Evolutionary conservation across 2,329 filamentous ascomycete species (phyloP).

Genomic region (Cyclaneusma minus): DNA sequence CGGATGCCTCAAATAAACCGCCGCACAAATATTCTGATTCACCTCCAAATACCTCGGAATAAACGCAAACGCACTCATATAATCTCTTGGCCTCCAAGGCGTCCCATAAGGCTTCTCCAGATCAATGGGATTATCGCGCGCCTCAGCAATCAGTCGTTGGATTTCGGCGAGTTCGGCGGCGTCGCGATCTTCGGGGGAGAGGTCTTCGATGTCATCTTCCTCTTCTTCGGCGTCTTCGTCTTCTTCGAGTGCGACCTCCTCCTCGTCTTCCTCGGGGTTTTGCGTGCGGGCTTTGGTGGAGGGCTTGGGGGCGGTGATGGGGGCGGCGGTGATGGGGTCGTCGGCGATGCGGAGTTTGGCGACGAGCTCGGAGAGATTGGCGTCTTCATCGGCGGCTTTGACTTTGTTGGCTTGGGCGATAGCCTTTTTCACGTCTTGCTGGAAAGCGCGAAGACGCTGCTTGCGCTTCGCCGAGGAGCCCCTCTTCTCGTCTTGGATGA

Average conservation of each 20-base stretch:
- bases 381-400: conserved; percentile 2
- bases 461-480: conserved; percentile 56
- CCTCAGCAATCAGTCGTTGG: conserved; percentile 13
- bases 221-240: conserved; percentile 11
- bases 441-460: conserved; percentile 57
- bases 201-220: conserved; percentile 8
- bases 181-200: conserved; percentile 2
- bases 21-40: conserved; percentile 91
- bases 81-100: conserved; percentile 76
- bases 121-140: conserved; percentile 64
- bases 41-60: conserved; percentile 93
- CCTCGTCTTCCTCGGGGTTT: conserved; percentile 31
- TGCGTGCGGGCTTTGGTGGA: conserved; percentile 23
- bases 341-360: conserved; percentile 9
- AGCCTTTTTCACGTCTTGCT: conserved; percentile 13
- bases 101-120: conserved; percentile 70
- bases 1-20: conserved; percentile 87
- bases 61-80: conserved; percentile 85
- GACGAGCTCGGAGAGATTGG: conserved; percentile 3
- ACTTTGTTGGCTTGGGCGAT: conserved; percentile 4
- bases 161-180: conserved; percentile 5
- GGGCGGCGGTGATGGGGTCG: conserved; percentile 48
- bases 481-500: conserved; percentile 34
- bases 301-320: conserved; percentile 27
- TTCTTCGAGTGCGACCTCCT: conserved; percentile 31